These are phyloP conservation scores for Isoetes taiwanensis DNA, from an alignment of 75 land plant genomes.

Conservation along the genomic window DNA sequence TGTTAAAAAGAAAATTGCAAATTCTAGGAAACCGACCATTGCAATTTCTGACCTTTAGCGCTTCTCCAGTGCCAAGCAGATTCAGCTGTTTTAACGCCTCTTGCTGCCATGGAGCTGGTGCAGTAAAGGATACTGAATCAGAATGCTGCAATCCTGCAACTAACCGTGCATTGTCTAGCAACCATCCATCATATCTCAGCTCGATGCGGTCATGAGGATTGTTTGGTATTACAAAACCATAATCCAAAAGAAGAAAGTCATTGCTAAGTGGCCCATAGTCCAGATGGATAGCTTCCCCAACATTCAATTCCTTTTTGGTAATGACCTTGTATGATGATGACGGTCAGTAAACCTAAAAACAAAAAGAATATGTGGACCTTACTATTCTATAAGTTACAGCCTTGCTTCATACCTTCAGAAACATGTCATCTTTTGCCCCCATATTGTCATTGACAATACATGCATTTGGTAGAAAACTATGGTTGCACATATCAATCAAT, in stretches of 20 bases:
- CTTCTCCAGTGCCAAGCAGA: slow-evolving; percentile 39
- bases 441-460: slow-evolving; percentile 36
- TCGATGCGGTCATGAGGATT: slow-evolving; percentile 78
- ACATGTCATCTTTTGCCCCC: slow-evolving; percentile 9
- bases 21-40: not conserved
- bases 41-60: slow-evolving; percentile 38
- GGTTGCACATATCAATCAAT: slow-evolving; percentile 95
- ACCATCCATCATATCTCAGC: slow-evolving; percentile 52
- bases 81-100: slow-evolving; percentile 37
- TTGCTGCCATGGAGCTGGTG: slow-evolving; percentile 60
- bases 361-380: not conserved
- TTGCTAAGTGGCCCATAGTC: slow-evolving; percentile 72
- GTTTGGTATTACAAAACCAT: slow-evolving; percentile 74
- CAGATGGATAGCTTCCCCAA: slow-evolving; percentile 30
- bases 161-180: slow-evolving; percentile 72
- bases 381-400: no score
- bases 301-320: slow-evolving; percentile 42
- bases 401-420: slow-evolving; percentile 44
- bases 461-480: slow-evolving; percentile 78
- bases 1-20: not conserved
- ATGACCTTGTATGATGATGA: no score
- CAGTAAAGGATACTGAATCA: slow-evolving; percentile 25
- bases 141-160: slow-evolving; percentile 50
- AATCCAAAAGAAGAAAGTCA: slow-evolving; percentile 74
- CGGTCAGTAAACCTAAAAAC: not conserved